A percentile compares a stretch with the other conserved stretches of the same genome.
These are phyloP conservation scores for Jamesozyma rosinii DNA, from an alignment of 805 yeast species.

Conservation along the genomic window DNA sequence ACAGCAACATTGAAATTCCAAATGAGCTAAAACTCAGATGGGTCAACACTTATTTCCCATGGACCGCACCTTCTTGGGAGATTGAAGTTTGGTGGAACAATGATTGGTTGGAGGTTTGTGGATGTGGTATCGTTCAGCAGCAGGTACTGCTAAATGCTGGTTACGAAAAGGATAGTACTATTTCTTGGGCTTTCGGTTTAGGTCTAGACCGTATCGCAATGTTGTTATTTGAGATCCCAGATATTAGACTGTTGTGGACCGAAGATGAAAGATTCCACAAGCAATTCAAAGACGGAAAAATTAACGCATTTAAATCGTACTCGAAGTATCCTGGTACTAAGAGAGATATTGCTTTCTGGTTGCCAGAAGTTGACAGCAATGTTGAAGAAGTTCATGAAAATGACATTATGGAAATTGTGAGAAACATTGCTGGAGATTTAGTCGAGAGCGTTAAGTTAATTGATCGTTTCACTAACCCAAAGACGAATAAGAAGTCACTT, in stretches of 20 bases:
- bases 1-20: constrained; percentile 42
- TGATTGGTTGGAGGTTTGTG: constrained; percentile 95
- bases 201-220: constrained; percentile 94
- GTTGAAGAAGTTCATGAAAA: constrained; percentile 55
- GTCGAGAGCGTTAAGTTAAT: constrained; percentile 76
- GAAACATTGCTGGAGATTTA: constrained; percentile 75
- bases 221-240: constrained; percentile 91
- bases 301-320: constrained; percentile 73
- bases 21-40: constrained; percentile 75
- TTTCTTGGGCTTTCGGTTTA: constrained; percentile 97
- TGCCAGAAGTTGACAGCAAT: constrained; percentile 33
- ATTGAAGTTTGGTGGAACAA: constrained; percentile 98
- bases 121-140: constrained; percentile 84
- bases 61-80: constrained; percentile 98
- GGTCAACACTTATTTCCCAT: constrained; percentile 93
- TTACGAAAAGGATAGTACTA: constrained; percentile 40
- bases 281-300: constrained; percentile 61
- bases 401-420: constrained; percentile 88
- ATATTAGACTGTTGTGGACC: constrained; percentile 89
- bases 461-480: constrained; percentile 82
- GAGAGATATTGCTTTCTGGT: constrained; percentile 91
- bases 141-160: constrained; percentile 70
- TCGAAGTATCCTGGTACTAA: constrained; percentile 82
- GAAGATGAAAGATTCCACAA: constrained; percentile 61
- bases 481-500: constrained; percentile 63